A percentile compares a stretch with the other conserved stretches of the same genome.
These are phyloP conservation scores for Aspergillus mulundensis DNA, from an alignment of 495 filamentous ascomycete genomes.

Conservation along the genomic window DNA sequence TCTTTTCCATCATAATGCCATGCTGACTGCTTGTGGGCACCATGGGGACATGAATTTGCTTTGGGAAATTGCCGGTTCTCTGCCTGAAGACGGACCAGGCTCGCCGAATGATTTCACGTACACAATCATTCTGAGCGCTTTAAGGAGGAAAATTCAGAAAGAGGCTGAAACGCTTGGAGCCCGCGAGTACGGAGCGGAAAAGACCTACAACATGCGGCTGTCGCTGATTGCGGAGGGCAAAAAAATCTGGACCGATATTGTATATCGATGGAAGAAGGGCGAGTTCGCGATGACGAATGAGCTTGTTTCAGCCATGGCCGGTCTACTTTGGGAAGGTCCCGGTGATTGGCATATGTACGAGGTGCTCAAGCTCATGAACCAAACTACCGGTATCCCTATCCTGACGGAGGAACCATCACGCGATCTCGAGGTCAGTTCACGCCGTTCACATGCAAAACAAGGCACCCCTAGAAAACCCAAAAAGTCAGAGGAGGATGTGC, in stretches of 20 bases:
- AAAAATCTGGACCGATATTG: conserved; percentile 74
- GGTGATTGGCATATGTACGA: conserved; percentile 60
- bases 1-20: conserved; percentile 80
- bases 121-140: conserved; percentile 72
- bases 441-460: neutral
- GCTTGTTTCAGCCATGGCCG: conserved; percentile 72
- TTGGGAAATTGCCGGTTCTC: conserved; percentile 62
- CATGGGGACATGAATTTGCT: conserved; percentile 68
- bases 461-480: neutral
- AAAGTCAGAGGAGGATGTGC: conserved; percentile 21
- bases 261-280: conserved; percentile 65
- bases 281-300: conserved; percentile 66
- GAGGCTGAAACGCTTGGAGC: conserved; percentile 24
- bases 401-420: conserved; percentile 22
- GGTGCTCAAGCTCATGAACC: conserved; percentile 66
- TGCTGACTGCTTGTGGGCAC: conserved; percentile 71
- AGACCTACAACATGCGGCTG: conserved; percentile 28
- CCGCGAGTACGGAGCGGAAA: conserved; percentile 26
- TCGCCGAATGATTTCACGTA: conserved; percentile 69
- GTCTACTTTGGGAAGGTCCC: conserved; percentile 58
- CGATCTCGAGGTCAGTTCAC: neutral
- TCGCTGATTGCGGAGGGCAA: conserved; percentile 54
- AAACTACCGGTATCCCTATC: conserved; percentile 69
- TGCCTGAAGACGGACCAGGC: conserved; percentile 56
- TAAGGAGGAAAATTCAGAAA: conserved; percentile 39